Conservation (phyloP, 2,329 filamentous ascomycete genomes). For the Sarocladium strictum region DNA sequence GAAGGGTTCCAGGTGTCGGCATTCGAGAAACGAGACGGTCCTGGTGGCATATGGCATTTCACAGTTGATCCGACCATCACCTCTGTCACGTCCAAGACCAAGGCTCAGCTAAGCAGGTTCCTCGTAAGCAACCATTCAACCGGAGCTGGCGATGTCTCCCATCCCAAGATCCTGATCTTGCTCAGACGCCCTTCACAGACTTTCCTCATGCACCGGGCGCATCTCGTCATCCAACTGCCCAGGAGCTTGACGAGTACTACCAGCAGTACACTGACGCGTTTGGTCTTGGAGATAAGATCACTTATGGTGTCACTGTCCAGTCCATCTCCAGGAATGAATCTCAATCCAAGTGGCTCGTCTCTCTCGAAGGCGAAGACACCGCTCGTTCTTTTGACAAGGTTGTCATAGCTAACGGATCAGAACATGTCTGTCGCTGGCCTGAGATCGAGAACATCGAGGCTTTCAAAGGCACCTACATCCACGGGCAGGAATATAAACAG, state of each 20-base stretch:
- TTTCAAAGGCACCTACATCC: slow-evolving; percentile 17
- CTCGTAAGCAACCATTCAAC: no score
- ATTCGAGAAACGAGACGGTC: slow-evolving; percentile 18
- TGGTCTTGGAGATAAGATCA: slow-evolving; percentile 13
- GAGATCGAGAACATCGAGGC: slow-evolving; percentile 15
- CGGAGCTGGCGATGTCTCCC: no score
- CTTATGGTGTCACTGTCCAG: slow-evolving; percentile 13
- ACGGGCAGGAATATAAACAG: slow-evolving; percentile 20
- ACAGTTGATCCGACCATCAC: slow-evolving; percentile 17
- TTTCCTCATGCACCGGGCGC: slow-evolving; percentile 19
- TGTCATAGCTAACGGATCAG: slow-evolving; percentile 17
- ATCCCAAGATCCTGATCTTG: neutral
- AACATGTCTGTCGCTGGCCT: slow-evolving; percentile 14
- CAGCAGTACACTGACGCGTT: slow-evolving; percentile 17
- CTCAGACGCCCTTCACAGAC: slow-evolving; percentile 17
- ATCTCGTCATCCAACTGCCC: slow-evolving; percentile 13
- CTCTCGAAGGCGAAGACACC: slow-evolving; percentile 10
- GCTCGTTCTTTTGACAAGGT: slow-evolving; percentile 19
- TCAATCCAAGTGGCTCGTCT: slow-evolving; percentile 15
- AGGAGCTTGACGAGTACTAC: slow-evolving; percentile 16
- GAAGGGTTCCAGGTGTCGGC: slow-evolving; percentile 19
- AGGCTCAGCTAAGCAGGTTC: slow-evolving; percentile 20
- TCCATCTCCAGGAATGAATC: slow-evolving; percentile 13
- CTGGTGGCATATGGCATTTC: slow-evolving; percentile 19
- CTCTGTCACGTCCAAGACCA: slow-evolving; percentile 15